phyloP scores from a whole-genome alignment of 768 basidiomycete genomes.

The Hortiboletus flavorubellus region DNA sequence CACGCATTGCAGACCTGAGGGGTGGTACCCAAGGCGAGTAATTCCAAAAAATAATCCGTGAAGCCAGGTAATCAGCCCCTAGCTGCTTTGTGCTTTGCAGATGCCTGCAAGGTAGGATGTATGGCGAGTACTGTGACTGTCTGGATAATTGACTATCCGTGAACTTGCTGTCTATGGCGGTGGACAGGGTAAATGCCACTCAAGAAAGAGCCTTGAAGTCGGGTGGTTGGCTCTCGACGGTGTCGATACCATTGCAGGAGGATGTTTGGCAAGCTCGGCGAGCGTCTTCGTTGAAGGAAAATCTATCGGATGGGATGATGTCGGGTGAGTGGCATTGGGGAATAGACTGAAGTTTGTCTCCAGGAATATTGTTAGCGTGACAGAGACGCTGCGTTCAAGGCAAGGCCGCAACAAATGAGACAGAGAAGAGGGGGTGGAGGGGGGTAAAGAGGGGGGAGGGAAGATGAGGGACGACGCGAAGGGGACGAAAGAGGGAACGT shows the following conservation, averaged over 20 bases:
- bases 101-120: neutral
- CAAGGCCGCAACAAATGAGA: neutral
- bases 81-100: no score
- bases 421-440: neutral
- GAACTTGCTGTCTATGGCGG: neutral
- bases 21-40: no score
- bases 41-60: no score
- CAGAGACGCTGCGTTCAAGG: neutral
- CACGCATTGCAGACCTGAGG: no score
- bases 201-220: neutral
- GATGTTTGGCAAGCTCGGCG: neutral
- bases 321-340: constrained; percentile 6
- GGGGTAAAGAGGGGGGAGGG: neutral
- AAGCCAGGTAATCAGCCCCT: no score
- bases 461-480: neutral
- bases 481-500: neutral
- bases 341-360: neutral
- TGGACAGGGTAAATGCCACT: neutral
- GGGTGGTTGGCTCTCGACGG: neutral
- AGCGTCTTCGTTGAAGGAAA: neutral
- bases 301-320: neutral
- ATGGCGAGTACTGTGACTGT: no score
- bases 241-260: neutral
- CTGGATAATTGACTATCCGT: neutral
- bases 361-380: neutral